phyloP scores from a whole-genome alignment of 805 yeast species.

The Myxozyma neotropica region DNA sequence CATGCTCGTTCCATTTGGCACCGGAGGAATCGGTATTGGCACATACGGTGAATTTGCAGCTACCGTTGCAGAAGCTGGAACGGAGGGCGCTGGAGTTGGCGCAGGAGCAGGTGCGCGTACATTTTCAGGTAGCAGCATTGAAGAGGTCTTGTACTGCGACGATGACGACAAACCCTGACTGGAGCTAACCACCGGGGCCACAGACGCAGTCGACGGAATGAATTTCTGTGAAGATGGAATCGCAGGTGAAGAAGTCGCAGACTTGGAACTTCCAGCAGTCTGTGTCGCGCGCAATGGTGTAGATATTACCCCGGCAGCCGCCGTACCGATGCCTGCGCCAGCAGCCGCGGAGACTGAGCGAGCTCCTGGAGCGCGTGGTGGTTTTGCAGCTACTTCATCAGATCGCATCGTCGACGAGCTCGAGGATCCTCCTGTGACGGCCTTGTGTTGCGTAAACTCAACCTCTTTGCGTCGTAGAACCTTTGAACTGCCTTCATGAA shows the following conservation, averaged over 20 bases:
- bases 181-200: neutral
- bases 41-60: constrained; percentile 6
- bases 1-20: neutral
- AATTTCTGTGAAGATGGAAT: constrained; percentile 9
- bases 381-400: neutral
- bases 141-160: neutral
- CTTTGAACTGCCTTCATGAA: constrained; percentile 43
- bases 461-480: constrained; percentile 42
- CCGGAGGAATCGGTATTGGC: constrained; percentile 7
- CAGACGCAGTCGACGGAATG: constrained; percentile 1
- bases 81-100: neutral
- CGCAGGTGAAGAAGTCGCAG: neutral
- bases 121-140: constrained; percentile 2
- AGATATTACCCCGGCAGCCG: neutral
- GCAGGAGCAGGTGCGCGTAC: neutral
- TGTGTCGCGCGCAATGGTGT: neutral
- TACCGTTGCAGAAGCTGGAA: neutral
- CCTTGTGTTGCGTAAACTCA: constrained; percentile 40
- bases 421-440: neutral
- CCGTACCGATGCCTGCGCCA: neutral
- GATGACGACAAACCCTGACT: neutral
- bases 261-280: neutral
- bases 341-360: neutral
- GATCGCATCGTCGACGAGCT: neutral
- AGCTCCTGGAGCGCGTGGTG: neutral